A percentile compares a stretch with the other conserved stretches of the same genome.
Conservation (phyloP, 257 asterid genomes). For the Solanum sparsipilum region DNA sequence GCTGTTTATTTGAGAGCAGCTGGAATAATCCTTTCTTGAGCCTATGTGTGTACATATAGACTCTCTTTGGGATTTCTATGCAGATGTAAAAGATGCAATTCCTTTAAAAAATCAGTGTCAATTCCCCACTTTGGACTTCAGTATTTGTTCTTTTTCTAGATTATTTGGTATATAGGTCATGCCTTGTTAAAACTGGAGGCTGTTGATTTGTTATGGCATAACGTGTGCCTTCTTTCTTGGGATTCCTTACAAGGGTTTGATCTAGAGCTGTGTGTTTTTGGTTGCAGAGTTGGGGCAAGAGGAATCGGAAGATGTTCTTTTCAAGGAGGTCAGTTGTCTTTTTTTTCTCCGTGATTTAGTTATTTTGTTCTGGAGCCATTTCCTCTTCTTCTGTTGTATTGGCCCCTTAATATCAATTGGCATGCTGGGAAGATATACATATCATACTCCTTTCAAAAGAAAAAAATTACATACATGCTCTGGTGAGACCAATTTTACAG, state of each 20-base stretch:
- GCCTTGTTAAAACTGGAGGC: background rate
- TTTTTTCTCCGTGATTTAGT: background rate
- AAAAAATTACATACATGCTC: background rate
- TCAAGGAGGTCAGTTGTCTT: conserved; percentile 61
- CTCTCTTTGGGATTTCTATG: background rate
- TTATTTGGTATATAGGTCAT: background rate
- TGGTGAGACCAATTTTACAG: background rate
- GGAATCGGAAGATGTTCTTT: conserved; percentile 85
- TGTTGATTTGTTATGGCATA: background rate
- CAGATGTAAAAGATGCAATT: background rate
- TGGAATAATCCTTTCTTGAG: background rate
- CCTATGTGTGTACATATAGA: background rate
- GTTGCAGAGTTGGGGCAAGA: conserved; percentile 78
- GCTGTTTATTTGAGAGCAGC: background rate
- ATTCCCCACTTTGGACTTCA: background rate
- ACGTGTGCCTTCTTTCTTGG: background rate
- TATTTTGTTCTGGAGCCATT: background rate
- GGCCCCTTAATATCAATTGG: background rate
- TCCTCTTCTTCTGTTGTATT: background rate
- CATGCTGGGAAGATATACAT: background rate
- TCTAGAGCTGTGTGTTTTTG: conserved; percentile 12
- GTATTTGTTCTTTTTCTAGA: background rate
- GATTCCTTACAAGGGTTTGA: background rate
- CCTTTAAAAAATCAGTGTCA: background rate
- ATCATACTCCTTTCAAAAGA: background rate